Base-by-base conservation (phyloP, 2,329 filamentous ascomycete species). In the Cladosporium sp. region DNA sequence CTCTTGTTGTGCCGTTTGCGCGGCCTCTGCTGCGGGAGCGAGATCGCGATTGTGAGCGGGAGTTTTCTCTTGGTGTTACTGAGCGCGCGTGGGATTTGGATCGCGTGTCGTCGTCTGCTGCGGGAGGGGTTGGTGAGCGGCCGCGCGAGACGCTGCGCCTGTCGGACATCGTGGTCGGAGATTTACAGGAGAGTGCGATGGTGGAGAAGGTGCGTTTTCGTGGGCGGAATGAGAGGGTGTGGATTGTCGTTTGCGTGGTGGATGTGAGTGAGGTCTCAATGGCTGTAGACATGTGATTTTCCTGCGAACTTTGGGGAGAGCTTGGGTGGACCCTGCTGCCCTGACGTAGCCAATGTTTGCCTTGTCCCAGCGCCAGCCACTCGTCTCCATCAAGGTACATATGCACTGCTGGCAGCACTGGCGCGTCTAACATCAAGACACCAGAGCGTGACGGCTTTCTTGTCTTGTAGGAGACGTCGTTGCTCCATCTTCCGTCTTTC, bases 101-200 rank as follows among this genome's bases (percentile, higher is more conserved):
- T 52, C 57, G 51, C 49, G 56, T 45, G 55, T 57, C 53, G 45
- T 57, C 51, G 62, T 33, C 60, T 61, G 50, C 50, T 45, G 56
- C 49, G 29, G 54, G 49, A 13, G 55, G 60, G 7, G 61, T 59
- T 48, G 54, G 60, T 43, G 71, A 72, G 51, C 69, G 70, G 50
- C 70, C 66, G 54, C 70, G 71, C 32, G 69, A 71, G 30, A 54
- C 56, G 60, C 68, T 72, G 53, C 65, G 68, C 29, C 52, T 52
- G 49, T 56, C 51, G 43, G 53, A 45, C 49, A 51, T 51, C 19
- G n/a, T 25, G 27, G 18, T 41, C n/a, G n/a, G n/a, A n/a, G n/a
- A n/a, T n/a, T n/a, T n/a, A n/a, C n/a, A n/a, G n/a, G n/a, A n/a
- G n/a, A n/a, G n/a, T n/a, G n/a, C n/a, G n/a, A n/a, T n/a, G n/a